These are phyloP conservation scores for Knoxia roxburghii DNA, from an alignment of 257 asterid genomes.

Conservation along the genomic window DNA sequence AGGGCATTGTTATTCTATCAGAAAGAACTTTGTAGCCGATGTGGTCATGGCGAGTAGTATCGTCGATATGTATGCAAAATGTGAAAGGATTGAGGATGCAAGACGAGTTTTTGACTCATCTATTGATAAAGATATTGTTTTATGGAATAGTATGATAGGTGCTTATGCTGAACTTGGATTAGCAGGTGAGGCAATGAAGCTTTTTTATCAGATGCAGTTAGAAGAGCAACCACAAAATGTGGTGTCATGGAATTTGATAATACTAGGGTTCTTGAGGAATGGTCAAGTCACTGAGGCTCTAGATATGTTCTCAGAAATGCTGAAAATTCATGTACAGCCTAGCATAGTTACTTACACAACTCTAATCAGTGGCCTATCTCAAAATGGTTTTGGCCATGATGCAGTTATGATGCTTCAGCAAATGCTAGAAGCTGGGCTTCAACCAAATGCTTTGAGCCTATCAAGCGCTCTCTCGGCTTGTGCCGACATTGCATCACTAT, in stretches of 20 bases:
- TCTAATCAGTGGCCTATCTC: slow-evolving; percentile 24
- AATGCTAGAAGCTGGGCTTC: slow-evolving; percentile 21
- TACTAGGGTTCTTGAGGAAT: slow-evolving; percentile 26
- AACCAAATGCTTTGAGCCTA: slow-evolving; percentile 21
- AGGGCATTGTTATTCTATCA: slow-evolving; percentile 26
- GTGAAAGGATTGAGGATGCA: slow-evolving; percentile 22
- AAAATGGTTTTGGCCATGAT: slow-evolving; percentile 18
- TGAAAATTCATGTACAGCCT: slow-evolving; percentile 17
- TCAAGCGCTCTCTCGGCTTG: slow-evolving; percentile 27
- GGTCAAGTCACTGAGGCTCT: slow-evolving; percentile 30
- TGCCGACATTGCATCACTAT: slow-evolving; percentile 17
- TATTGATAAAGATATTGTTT: slow-evolving; percentile 18
- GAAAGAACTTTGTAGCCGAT: slow-evolving; percentile 15
- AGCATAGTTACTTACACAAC: slow-evolving; percentile 26
- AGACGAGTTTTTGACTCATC: slow-evolving; percentile 24
- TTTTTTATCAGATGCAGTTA: slow-evolving; percentile 29
- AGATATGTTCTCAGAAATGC: slow-evolving; percentile 25
- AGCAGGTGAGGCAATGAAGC: slow-evolving; percentile 23
- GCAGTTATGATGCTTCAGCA: slow-evolving; percentile 20
- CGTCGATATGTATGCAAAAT: slow-evolving; percentile 30
- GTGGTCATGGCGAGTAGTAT: slow-evolving; percentile 21
- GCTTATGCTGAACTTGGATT: slow-evolving; percentile 29
- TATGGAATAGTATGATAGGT: slow-evolving; percentile 29
- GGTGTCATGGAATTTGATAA: slow-evolving; percentile 26
- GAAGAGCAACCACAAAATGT: slow-evolving; percentile 22